phyloP scores from a whole-genome alignment of 768 basidiomycete species.

The Paxillus rubicundulus region DNA sequence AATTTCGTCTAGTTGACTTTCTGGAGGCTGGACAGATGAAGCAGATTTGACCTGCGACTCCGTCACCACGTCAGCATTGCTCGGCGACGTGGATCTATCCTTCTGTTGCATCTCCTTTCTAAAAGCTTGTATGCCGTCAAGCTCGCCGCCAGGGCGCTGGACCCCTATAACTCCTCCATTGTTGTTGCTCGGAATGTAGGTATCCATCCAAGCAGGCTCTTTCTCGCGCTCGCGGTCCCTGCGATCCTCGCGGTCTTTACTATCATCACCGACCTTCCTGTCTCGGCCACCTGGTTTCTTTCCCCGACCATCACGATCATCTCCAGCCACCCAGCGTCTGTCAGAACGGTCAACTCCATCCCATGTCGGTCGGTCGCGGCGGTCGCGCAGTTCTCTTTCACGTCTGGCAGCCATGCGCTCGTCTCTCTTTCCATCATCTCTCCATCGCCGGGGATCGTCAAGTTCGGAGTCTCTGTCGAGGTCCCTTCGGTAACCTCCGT shows the following conservation, averaged over 20 bases:
- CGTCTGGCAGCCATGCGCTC: conserved; percentile 63
- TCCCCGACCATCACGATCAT: conserved; percentile 65
- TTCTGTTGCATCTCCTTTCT: conserved; percentile 82
- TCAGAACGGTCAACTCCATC: conserved; percentile 48
- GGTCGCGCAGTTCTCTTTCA: conserved; percentile 40
- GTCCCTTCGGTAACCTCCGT: conserved; percentile 28
- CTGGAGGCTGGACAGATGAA: conserved; percentile 15
- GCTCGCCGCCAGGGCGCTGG: conserved; percentile 57
- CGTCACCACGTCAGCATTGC: conserved; percentile 3
- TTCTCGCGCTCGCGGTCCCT: conserved; percentile 67
- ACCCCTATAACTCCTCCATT: conserved; percentile 63
- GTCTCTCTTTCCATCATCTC: conserved; percentile 80
- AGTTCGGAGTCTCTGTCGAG: conserved; percentile 49
- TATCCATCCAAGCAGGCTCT: conserved; percentile 92
- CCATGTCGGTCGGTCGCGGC: conserved; percentile 48
- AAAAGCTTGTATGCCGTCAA: conserved; percentile 85
- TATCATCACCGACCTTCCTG: conserved; percentile 47
- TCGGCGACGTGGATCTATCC: conserved; percentile 46
- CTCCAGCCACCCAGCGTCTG: conserved; percentile 54
- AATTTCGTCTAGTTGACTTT: conserved; percentile 70
- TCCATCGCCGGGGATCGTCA: conserved; percentile 74
- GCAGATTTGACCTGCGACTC: conserved; percentile 21
- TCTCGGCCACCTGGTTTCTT: conserved; percentile 63
- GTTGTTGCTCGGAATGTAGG: conserved; percentile 65
- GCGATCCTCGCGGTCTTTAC: conserved; percentile 47